Evolutionary conservation across 495 filamentous ascomycete genomes (phyloP), one percentile per base, ranked within the genome.

Genomic region (Aspergillus egyptiacus): DNA sequence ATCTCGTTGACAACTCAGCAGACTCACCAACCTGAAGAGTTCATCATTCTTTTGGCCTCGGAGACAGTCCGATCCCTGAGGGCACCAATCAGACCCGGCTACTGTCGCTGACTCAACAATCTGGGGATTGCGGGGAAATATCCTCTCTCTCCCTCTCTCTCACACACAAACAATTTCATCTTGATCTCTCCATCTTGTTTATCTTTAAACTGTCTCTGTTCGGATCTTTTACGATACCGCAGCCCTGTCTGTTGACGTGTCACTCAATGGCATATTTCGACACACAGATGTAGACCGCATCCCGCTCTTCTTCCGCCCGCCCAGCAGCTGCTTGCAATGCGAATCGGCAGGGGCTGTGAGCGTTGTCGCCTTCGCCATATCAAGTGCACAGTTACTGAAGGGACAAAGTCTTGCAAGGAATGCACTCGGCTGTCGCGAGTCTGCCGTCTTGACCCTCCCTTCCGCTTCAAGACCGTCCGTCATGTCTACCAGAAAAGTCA

Each of bases 341-440:
- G 67, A 60, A 63, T 70, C 51, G 60, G 61, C 38, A 64, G 64
- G 46, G 67, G 67, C 50, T 70, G 67, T 61, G 59, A 57, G 54
- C 53, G 64, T 50, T 70, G 67, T 59, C 67, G 67, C 20, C 50
- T 67, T 65, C 67, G 67, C 48, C 67, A 70, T 57, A 64, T 70
- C 17, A 63, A 64, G 45, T 68, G 67, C 37, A 63, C 63, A 9
- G 62, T 65, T 33, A 48, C 54, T 6, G 18, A 48, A 1, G 67
- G 62, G 3, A 61, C 64, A 5, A 57, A 65, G 6, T 52, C 64
- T 6, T 68, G 67, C 46, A 62, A 61, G 22, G 53, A 61, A 13
- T 70, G 67, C 39, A 47, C 48, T 3, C 67, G 64, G 17, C 57
- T 68, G 11, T 61, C 57, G 15, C 62, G 64, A 11, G 48, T 34